Conservation (phyloP, 2,329 filamentous ascomycete species). For the Sporothrix sp. region DNA sequence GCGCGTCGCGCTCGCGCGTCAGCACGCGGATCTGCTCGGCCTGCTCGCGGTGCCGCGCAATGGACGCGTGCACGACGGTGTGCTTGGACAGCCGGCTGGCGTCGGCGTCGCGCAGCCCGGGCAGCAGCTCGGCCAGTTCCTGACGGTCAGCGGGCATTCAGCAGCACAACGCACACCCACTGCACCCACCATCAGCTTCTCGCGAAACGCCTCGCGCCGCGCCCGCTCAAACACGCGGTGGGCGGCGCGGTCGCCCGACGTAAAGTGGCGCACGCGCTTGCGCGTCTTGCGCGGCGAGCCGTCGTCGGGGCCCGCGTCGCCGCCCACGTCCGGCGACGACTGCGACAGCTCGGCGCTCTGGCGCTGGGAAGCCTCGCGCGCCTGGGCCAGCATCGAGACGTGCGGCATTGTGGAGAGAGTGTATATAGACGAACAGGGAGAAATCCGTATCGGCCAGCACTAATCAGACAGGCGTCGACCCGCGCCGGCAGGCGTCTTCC, state of each 20-base stretch:
- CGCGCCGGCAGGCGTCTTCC: no score
- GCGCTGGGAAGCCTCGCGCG: background rate
- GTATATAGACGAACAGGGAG: no score
- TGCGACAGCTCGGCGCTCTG: background rate
- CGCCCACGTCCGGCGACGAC: background rate
- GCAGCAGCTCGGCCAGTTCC: conserved; percentile 8
- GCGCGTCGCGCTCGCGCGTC: conserved; percentile 5
- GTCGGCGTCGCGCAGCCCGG: conserved; percentile 3
- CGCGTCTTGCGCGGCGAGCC: background rate
- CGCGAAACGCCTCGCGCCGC: conserved; percentile 12
- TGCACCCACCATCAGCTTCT: conserved; percentile 9
- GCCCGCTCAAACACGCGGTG: conserved; percentile 12
- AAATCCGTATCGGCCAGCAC: no score
- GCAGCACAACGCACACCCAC: background rate
- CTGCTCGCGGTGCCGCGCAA: conserved; percentile 10
- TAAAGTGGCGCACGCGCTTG: conserved; percentile 11
- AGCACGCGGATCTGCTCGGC: background rate
- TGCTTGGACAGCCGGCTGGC: conserved; percentile 12
- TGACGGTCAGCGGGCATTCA: background rate
- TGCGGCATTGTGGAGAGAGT: background rate
- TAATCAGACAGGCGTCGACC: no score
- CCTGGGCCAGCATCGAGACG: background rate
- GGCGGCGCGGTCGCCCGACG: conserved; percentile 10
- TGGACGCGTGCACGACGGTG: conserved; percentile 11
- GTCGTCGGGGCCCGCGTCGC: background rate